Base-by-base conservation (phyloP, 148 eudicot genomes). In the Gaultheria prostrata region DNA sequence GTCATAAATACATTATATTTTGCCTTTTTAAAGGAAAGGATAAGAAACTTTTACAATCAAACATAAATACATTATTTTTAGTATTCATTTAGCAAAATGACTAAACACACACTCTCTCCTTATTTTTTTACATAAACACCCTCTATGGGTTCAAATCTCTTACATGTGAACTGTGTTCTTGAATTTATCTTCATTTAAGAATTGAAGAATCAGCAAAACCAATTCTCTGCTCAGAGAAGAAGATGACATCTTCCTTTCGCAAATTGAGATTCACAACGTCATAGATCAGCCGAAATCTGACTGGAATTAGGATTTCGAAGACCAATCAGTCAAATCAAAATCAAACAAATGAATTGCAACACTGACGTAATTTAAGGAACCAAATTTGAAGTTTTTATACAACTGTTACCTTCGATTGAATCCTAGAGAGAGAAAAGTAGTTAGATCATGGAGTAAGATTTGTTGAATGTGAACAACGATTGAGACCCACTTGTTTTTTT, bases 161-260 rank as follows among this genome's bases (percentile, higher is more conserved):
- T 77, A 91, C 93, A 11, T 88, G 77, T 88, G 91, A 39, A 84
- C 90, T 3, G 93, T 72, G 1, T 87, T 89, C 54, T 86, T 89
- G 79, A 84, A 90, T 30, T 85, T 88, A 83, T 91, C 93, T 78
- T 91, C 93, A 45, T 89, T 90, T 18, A 91, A 85, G 82, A 88
- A 91, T 83, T 91, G 93, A 59, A 91, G 89, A 80, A 91, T 86
- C 82, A 91, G 71, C 30, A 91, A 86, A 79, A 91, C 87, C 46
- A 91, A 84, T 18, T 91, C 93, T 88, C 85, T 85, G 79, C 87
- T 85, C 46, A 91, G 82, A 10, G 90, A 82, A 11, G 90, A 82
- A 21, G 90, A 78, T n/a, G n/a, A n/a, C 93, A 86, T 91, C 79
- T 76, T 74, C 48, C 4, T 43, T 24, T 1, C 53, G n/a, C 69